A percentile compares a stretch with the other conserved stretches of the same genome.
These are phyloP conservation scores for Plasmodium inui DNA, from an alignment of 169 alveolate genomes.

Conservation along the genomic window DNA sequence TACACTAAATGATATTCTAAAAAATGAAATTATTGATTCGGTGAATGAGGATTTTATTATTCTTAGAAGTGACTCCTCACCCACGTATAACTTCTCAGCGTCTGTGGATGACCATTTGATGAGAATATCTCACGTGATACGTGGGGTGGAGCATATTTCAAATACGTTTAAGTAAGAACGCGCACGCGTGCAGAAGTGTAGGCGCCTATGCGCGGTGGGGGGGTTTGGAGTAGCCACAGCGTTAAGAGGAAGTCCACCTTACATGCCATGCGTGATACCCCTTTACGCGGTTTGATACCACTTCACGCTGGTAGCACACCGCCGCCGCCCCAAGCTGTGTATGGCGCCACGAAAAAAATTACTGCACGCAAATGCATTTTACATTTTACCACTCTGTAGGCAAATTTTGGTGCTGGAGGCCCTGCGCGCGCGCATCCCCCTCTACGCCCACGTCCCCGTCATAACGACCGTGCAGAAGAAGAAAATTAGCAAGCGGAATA, in stretches of 20 bases:
- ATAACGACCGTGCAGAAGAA: constrained; percentile 69
- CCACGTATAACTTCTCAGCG: constrained; percentile 88
- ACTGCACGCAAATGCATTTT: neutral
- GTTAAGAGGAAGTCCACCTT: neutral
- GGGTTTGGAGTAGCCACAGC: neutral
- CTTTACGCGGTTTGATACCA: neutral
- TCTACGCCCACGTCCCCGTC: constrained; percentile 74
- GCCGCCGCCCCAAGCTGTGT: neutral
- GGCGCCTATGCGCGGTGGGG: neutral
- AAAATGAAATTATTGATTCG: constrained; percentile 40
- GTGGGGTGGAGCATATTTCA: constrained; percentile 87
- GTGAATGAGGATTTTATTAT: constrained; percentile 83
- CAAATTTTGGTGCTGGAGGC: constrained; percentile 76
- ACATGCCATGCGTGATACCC: neutral
- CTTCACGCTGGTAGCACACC: neutral
- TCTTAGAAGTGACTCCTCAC: constrained; percentile 80
- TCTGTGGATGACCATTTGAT: constrained; percentile 87
- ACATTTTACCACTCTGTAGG: neutral
- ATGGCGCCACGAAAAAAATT: neutral
- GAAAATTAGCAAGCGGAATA: constrained; percentile 78
- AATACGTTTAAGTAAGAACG: constrained; percentile 81
- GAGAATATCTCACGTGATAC: constrained; percentile 85
- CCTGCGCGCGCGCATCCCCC: constrained; percentile 73
- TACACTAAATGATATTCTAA: constrained; percentile 46
- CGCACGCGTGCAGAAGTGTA: neutral